Evolutionary conservation across 1,139 yeast genomes (phyloP), one percentile per base, ranked within the genome.

Genomic region (Yamadazyma sp.): DNA sequence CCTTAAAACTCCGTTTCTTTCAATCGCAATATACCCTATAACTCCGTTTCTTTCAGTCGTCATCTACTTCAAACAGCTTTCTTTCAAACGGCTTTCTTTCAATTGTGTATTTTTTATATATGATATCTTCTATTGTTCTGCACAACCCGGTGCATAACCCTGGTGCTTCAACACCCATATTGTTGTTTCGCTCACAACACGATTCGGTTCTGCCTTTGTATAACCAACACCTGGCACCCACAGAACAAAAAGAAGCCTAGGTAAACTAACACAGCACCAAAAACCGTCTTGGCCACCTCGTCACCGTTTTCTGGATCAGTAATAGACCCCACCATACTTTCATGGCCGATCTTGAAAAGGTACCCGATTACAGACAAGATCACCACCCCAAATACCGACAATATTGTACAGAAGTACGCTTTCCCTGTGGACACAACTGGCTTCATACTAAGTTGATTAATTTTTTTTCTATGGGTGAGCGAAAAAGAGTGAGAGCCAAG

Each of bases 401-500:
- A 72, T 34, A 92, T 76, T 38, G 97, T 92, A 62, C 98, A 92
- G 63, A 87, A 88, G 86, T 95, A 92, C 27, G 98, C 97, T 58
- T 85, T 80, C 31, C 83, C 88, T 39, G 92, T 71, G 15, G 67
- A 61, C 25, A 64, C 68, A 31, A 64, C 67, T 34, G 70, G 57
- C 42, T 64, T 64, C 69, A 64, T 64, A 16, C 15, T 28, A 23
- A 27, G 23, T 29, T 23, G 7, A 13, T n/a, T 10, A 11, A 7
- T 9, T 27, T 27, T 27, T 26, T 25, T 25, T 25, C 28, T 13
- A 27, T 27, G 29, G 29, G 29, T 27, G 29, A 27, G 29, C 29
- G 29, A 27, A 9, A 15, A 27, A 15, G 9, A 6, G 16, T 20
- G 21, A 16, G 25, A 30, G 25, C 33, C 20, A 18, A 18, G 21